Evolutionary conservation across 116 monocot genomes (phyloP), one percentile per base, ranked within the genome.

Genomic region (Zostera marina): DNA sequence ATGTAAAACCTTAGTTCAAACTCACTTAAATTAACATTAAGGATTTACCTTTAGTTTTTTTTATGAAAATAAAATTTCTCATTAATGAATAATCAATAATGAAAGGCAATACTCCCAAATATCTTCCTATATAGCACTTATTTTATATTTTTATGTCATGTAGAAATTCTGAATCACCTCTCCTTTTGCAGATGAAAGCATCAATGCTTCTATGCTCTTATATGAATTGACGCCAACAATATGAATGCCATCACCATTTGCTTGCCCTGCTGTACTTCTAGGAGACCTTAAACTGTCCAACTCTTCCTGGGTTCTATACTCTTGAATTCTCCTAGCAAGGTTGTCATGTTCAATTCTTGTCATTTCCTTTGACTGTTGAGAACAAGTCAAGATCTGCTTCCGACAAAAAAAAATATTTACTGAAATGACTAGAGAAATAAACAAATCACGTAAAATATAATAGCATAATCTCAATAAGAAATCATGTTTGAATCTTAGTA

Each of bases 311-410:
- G 83, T 84, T 75, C 88, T 88, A 57, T 74, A 93, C 58, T 93
- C 88, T 63, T 93, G 93, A 48, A 93, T 93, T 72, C 93, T 84
- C 73, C 81, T 84, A 61, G 76, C 93, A 72, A 93, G 93, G 59
- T 87, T 93, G 60, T 93, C 93, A 69, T 88, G 88, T 70, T 88
- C 87, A 60, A 21, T 71, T 68, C 43, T 75, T 56, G 81, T 74
- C 84, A 75, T 81, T 75, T 93, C 88, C 69, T 81, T 93, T 73
- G 88, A 81, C 68, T 93, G 93, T 63, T 79, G 77, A 46, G 84
- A 53, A 66, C 77, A 93, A 61, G 93, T 74, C 65, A 93, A 70
- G 63, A 93, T 81, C 93, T 93, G 73, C 25, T 53, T 32, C 22
- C 58, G n/a, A 76, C 22, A 38, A 65, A 20, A 69, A 56, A 11